Conservation (phyloP, 2,329 filamentous ascomycete species). For the Bipolaris oryzae region DNA sequence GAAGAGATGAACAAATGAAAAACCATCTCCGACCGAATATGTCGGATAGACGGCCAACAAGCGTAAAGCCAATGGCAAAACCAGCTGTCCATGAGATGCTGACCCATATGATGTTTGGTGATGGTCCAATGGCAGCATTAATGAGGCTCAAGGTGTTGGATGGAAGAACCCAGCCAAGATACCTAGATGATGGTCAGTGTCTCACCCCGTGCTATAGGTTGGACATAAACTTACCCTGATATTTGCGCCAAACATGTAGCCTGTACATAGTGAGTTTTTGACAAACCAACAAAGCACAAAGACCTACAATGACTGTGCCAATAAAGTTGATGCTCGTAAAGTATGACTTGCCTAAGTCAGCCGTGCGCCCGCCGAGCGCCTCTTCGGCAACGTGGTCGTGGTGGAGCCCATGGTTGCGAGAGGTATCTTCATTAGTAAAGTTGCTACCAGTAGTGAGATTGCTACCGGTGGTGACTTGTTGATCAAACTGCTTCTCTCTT, state of each 20-base stretch:
- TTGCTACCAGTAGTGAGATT: slow-evolving; percentile 7
- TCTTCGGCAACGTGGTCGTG: slow-evolving; percentile 39
- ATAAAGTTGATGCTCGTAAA: slow-evolving; percentile 35
- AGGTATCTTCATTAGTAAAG: slow-evolving; percentile 13
- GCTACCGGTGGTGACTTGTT: slow-evolving; percentile 14
- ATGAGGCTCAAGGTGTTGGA: slow-evolving; percentile 41
- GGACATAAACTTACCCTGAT: slow-evolving; percentile 17
- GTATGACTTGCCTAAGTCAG: slow-evolving; percentile 35
- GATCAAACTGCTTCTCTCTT: slow-evolving; percentile 26
- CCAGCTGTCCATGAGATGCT: slow-evolving; percentile 44
- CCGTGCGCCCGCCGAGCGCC: slow-evolving; percentile 35
- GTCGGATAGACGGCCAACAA: slow-evolving; percentile 48
- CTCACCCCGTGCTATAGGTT: background rate
- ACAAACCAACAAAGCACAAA: too few relatives aligned
- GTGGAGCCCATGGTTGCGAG: slow-evolving; percentile 28
- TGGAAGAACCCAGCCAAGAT: slow-evolving; percentile 41
- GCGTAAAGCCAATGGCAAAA: slow-evolving; percentile 46
- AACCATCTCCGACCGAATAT: slow-evolving; percentile 48
- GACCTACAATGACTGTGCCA: slow-evolving; percentile 39
- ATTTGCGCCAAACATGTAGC: slow-evolving; percentile 42
- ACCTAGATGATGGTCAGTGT: slow-evolving; percentile 11
- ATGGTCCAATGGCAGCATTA: slow-evolving; percentile 48
- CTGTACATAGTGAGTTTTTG: slow-evolving; percentile 15
- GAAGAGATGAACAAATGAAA: slow-evolving; percentile 44
- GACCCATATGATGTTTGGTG: slow-evolving; percentile 48